Base-by-base conservation (phyloP, 352 stramenopile genomes). In the Globisporangium mamillatum region DNA sequence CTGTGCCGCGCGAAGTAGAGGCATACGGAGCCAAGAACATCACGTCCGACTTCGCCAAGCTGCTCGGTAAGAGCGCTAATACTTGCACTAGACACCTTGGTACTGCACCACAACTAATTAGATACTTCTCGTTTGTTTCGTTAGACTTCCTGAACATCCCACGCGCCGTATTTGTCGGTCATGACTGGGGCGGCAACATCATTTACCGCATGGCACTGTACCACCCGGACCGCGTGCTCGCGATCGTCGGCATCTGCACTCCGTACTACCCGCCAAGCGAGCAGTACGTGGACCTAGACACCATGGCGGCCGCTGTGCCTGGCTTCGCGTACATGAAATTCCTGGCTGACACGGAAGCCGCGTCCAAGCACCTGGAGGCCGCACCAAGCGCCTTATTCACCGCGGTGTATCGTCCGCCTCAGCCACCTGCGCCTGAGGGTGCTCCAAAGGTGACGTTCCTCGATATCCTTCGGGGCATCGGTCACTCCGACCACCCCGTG, bases 181-280 rank as follows among this genome's bases (percentile, higher is more conserved):
- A 91, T 16, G 82, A 91, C 64, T 91, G 82, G 82, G 82, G 82
- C 34, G 79, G 72, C 18, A 65, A 71, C n/a, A 71, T 73, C 5
- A 78, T 84, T 25, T 91, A 77, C 76, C 75, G 73, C 59, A 86
- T 90, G 71, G 73, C 74, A 54, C 68, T 90, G 14, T 89, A 81
- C 71, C 80, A 89, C 58, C 79, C 79, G 2, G 69, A 80, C 38
- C 81, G 83, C 2, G 79, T 90, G 27, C 56, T 86, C 24, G 83
- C 76, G 22, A 73, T 86, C 10, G 80, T 66, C n/a, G 66, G 75
- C n/a, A 72, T 91, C 41, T 89, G 78, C 67, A 90, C 80, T 50
- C 81, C 83, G 25, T 89, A 84, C 64, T 65, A 80, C 32, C 79
- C 81, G 0, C 75, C 74, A 1, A 65, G 54, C 16, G 62, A 77